Base-by-base conservation (phyloP, 768 basidiomycete genomes). In the Trametes maxima region DNA sequence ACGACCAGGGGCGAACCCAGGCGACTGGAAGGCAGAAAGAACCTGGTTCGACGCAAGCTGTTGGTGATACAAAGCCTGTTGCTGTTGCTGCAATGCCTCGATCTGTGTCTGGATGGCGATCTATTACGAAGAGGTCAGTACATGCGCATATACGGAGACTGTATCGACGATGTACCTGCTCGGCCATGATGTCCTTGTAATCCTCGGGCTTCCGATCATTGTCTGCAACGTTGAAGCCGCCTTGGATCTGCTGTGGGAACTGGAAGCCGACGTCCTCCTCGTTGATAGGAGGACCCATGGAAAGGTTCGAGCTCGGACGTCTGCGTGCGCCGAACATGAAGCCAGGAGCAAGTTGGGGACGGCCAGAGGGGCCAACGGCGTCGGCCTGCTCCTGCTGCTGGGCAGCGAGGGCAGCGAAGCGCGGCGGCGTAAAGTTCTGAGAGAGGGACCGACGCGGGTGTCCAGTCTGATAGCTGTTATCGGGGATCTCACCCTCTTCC, bases 31-130 rank as follows among this genome's bases (percentile, higher is more conserved):
- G n/a, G 62, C 59, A 40, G 90, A 89, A 49, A 94, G 77, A 50
- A 94, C 89, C 65, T 90, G 88, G 69, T 92, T 92, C 33, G 92
- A 93, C 1, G 90, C 93, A 57, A 96, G 81, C 67, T 95, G 92
- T 60, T 93, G 92, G 69, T 94, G 92, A 70, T 94, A 91, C 39
- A 96, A 82, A 24, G 86, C 90, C 66, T 94, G 90, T 67, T 96
- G 94, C 64, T 96, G 94, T 54, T 94, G 90, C 68, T 94, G 91
- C 60, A 96, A 78, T 5, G 84, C 89, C 76, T 94, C 94, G 65
- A 95, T 95, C 74, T 96, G 93, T 67, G 74, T 92, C 75, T 95
- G 94, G 58, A 96, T 71, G 46, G 92, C 92, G 69, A 95, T 91
- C 91, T 93, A 69, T 24, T 25, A 8, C 36, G 28, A 40, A 24